Conservation (phyloP, 768 basidiomycete genomes). For the Tephrocybe rancida region DNA sequence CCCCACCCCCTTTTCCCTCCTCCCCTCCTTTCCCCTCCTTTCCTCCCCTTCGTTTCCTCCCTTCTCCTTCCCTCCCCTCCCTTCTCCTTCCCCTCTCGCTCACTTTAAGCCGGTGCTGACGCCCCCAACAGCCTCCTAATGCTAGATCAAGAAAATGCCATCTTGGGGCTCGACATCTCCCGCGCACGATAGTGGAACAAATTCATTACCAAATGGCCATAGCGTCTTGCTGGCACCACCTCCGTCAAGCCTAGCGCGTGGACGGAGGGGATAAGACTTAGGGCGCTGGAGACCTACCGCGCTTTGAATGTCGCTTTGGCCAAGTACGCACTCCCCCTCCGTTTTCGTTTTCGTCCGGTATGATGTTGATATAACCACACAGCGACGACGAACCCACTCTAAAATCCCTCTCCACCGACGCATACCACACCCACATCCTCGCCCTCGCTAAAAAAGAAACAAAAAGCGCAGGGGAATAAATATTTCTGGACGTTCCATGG, state of each 20-base stretch:
- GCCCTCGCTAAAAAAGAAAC: conserved; percentile 38
- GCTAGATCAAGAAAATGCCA: conserved; percentile 31
- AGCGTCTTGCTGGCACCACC: conserved; percentile 31
- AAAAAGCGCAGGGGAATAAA: conserved; percentile 22
- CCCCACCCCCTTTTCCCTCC: too few species aligned
- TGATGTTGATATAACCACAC: neutral
- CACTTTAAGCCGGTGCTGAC: too few species aligned
- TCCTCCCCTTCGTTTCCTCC: neutral
- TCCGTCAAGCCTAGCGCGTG: conserved; percentile 39
- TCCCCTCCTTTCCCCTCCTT: too few species aligned
- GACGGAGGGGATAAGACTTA: conserved; percentile 38
- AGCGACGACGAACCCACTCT: conserved; percentile 37
- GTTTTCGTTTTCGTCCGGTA: neutral
- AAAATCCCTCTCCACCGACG: conserved; percentile 30
- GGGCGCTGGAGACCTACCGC: conserved; percentile 39
- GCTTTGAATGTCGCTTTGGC: conserved; percentile 42
- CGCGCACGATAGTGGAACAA: conserved; percentile 24
- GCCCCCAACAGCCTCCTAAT: conserved; percentile 34
- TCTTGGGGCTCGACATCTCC: conserved; percentile 34
- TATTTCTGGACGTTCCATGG: conserved; percentile 51
- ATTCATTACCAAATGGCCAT: conserved; percentile 31
- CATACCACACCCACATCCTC: conserved; percentile 37
- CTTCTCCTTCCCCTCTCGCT: too few species aligned
- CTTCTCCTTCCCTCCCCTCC: too few species aligned
- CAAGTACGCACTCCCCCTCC: conserved; percentile 29